phyloP scores from a whole-genome alignment of 2,329 filamentous ascomycete genomes.

The Colletotrichum australisinense region DNA sequence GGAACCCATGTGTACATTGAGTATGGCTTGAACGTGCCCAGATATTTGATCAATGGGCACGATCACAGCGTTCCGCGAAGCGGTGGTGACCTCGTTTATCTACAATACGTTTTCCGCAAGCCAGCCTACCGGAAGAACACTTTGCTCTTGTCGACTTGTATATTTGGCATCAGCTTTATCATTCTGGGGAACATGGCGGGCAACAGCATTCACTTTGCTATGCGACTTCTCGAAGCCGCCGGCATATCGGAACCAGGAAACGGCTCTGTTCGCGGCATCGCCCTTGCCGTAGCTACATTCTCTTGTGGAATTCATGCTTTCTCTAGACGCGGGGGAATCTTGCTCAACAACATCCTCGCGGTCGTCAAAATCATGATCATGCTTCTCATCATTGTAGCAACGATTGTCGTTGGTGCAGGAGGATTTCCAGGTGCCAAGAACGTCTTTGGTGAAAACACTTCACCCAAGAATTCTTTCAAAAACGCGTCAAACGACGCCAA shows the following conservation, averaged over 20 bases:
- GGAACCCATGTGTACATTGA: slow-evolving; percentile 55
- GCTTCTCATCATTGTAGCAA: slow-evolving; percentile 52
- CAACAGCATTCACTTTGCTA: slow-evolving; percentile 60
- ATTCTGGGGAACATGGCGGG: slow-evolving; percentile 60
- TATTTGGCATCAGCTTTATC: slow-evolving; percentile 58
- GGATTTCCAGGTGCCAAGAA: slow-evolving; percentile 41
- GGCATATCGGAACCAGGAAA: slow-evolving; percentile 41
- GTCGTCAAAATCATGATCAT: slow-evolving; percentile 61
- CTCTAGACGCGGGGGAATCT: slow-evolving; percentile 61
- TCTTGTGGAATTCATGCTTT: slow-evolving; percentile 60
- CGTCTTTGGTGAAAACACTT: slow-evolving; percentile 42
- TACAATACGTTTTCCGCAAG: slow-evolving; percentile 57
- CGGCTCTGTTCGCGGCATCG: slow-evolving; percentile 56
- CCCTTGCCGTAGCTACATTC: slow-evolving; percentile 54
- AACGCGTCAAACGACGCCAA: slow-evolving; percentile 41
- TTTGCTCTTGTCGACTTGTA: slow-evolving; percentile 53
- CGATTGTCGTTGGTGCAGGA: slow-evolving; percentile 45
- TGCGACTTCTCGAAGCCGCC: slow-evolving; percentile 51
- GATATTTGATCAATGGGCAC: slow-evolving; percentile 49
- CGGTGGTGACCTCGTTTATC: slow-evolving; percentile 38
- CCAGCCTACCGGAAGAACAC: slow-evolving; percentile 48
- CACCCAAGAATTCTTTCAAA: slow-evolving; percentile 39
- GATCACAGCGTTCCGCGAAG: slow-evolving; percentile 39
- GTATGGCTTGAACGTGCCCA: slow-evolving; percentile 58
- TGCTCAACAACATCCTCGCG: slow-evolving; percentile 63